A percentile compares a stretch with the other conserved stretches of the same genome.
Conservation (phyloP, 768 basidiomycete species). For the Nidula microcarpa region DNA sequence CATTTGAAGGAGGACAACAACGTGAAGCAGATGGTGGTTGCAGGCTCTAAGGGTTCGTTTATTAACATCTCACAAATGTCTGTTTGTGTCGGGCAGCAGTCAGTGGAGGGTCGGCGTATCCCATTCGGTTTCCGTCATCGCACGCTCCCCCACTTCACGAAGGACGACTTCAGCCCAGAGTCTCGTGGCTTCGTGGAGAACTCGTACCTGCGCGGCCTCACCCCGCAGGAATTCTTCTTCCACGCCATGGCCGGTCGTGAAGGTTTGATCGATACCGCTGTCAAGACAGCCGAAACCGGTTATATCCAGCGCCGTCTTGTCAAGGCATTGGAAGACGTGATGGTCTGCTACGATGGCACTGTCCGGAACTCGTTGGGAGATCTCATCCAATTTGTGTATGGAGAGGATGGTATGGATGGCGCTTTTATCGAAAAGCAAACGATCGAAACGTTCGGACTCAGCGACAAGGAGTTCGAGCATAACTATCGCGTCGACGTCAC, state of each 20-base stretch:
- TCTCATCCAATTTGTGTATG: slow-evolving; percentile 94
- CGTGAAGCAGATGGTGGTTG: slow-evolving; percentile 99
- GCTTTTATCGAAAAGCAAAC: slow-evolving; percentile 96
- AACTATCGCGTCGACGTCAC: slow-evolving; percentile 95
- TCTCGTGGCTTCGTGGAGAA: slow-evolving; percentile 99
- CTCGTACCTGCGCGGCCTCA: slow-evolving; percentile 93
- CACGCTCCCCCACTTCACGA: slow-evolving; percentile 94
- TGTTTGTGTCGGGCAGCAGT: slow-evolving; percentile 97
- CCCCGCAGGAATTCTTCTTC: slow-evolving; percentile 99
- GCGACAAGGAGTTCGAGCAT: slow-evolving; percentile 80
- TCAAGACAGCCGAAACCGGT: slow-evolving; percentile 99
- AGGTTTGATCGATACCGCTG: slow-evolving; percentile 98
- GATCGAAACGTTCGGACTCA: slow-evolving; percentile 85
- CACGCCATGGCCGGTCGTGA: slow-evolving; percentile 99
- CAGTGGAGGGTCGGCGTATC: slow-evolving; percentile 96
- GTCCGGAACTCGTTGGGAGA: slow-evolving; percentile 97
- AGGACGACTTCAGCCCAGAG: slow-evolving; percentile 98
- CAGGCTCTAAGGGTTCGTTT: slow-evolving; percentile 97
- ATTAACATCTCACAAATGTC: slow-evolving; percentile 99
- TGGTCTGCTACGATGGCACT: slow-evolving; percentile 97
- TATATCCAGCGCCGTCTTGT: slow-evolving; percentile 98
- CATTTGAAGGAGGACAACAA: slow-evolving; percentile 99
- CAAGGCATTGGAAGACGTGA: slow-evolving; percentile 96
- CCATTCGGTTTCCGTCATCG: slow-evolving; percentile 98
- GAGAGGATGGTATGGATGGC: slow-evolving; percentile 99